Evolutionary conservation across 75 land plant species (phyloP).

Genomic region (Pseudotsuga menziesii): DNA sequence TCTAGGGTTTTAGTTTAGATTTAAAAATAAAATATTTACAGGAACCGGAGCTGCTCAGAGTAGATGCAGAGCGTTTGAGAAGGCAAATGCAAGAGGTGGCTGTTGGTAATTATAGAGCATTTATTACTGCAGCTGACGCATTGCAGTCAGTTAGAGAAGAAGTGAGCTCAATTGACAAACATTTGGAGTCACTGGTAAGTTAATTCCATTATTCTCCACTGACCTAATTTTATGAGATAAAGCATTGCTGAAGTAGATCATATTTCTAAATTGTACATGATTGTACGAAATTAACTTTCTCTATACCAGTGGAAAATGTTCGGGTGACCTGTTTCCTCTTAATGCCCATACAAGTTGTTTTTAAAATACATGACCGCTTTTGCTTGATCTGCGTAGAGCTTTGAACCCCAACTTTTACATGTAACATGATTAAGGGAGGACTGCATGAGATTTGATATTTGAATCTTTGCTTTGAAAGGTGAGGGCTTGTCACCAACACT

Average conservation of each 20-base stretch:
- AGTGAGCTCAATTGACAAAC: conserved; percentile 68
- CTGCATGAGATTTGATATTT: too few relatives aligned
- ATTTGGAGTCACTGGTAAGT: conserved; percentile 78
- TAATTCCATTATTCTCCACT: not conserved
- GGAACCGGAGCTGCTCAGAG: conserved; percentile 97
- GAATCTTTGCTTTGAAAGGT: too few relatives aligned
- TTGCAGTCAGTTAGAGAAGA: conserved; percentile 69
- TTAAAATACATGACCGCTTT: too few relatives aligned
- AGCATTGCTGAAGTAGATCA: not conserved
- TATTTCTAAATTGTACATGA: not conserved
- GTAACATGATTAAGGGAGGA: too few relatives aligned
- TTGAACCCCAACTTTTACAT: too few relatives aligned
- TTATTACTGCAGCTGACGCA: conserved; percentile 90
- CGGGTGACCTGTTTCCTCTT: not conserved
- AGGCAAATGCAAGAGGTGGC: conserved; percentile 99
- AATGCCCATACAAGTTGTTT: too few relatives aligned
- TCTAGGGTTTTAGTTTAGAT: not conserved
- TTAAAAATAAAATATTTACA: conserved; percentile 38
- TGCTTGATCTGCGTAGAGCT: too few relatives aligned
- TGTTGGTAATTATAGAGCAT: conserved; percentile 86
- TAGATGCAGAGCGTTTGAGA: conserved; percentile 84
- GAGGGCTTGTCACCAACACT: too few relatives aligned
- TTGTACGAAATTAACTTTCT: not conserved
- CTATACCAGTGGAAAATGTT: not conserved
- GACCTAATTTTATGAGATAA: too few relatives aligned